Conservation (phyloP, 2,329 filamentous ascomycete genomes). For the Penicillium concentricum region DNA sequence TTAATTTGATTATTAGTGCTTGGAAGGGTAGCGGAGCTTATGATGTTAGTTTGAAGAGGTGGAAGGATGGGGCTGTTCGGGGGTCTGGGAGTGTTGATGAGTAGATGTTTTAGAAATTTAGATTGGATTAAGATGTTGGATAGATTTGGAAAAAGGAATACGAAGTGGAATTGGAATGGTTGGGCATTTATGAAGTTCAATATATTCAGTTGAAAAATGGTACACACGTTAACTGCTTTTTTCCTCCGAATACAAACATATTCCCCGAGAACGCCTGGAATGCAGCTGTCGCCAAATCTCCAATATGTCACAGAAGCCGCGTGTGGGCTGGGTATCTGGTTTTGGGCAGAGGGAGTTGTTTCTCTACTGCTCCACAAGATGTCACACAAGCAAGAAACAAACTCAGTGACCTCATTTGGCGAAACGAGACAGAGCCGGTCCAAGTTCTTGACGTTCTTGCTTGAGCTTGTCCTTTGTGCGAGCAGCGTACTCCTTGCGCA, state of each 20-base stretch:
- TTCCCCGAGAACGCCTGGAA: conserved; percentile 26
- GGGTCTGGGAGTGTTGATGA: conserved; percentile 38
- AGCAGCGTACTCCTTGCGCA: conserved; percentile 68
- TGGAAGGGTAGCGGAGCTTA: conserved; percentile 87
- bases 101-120: conserved; percentile 12
- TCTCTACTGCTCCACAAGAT: conserved; percentile 12
- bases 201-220: conserved; percentile 10
- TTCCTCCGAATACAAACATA: conserved; percentile 20
- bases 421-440: conserved; percentile 83
- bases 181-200: neutral
- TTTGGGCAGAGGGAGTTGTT: conserved; percentile 1
- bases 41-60: conserved; percentile 44
- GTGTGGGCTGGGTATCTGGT: conserved; percentile 26
- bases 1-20: conserved; percentile 82
- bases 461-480: conserved; percentile 66
- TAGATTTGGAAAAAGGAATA: neutral
- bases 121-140: neutral
- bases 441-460: conserved; percentile 71
- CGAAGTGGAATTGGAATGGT: neutral
- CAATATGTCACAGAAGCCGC: conserved; percentile 21
- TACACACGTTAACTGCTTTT: conserved; percentile 19
- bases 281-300: conserved; percentile 23
- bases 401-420: conserved; percentile 59
- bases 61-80: conserved; percentile 42
- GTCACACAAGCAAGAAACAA: conserved; percentile 15